Evolutionary conservation across 2,329 filamentous ascomycete genomes (phyloP).

Genomic region (Annulohypoxylon truncatum): DNA sequence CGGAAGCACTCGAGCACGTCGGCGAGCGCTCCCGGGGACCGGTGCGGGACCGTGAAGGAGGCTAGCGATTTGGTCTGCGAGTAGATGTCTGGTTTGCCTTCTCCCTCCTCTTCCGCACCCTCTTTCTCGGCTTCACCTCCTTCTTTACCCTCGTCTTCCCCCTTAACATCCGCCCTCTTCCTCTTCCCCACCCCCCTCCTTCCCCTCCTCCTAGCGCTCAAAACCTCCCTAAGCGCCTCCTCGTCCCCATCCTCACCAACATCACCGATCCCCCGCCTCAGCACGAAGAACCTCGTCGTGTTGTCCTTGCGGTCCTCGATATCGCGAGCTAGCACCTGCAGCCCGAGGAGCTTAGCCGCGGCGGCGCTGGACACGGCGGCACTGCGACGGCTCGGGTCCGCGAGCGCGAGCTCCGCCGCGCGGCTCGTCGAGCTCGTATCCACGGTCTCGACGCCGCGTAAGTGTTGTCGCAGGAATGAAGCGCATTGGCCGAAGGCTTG

Average conservation of each 20-base stretch:
- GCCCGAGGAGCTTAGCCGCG: constrained; percentile 74
- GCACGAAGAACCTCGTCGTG: constrained; percentile 81
- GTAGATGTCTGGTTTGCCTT: constrained; percentile 30
- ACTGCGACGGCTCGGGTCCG: constrained; percentile 66
- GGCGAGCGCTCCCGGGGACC: constrained; percentile 82
- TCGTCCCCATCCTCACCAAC: not conserved
- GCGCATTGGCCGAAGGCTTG: constrained; percentile 96
- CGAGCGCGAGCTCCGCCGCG: constrained; percentile 80
- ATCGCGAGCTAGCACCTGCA: constrained; percentile 75
- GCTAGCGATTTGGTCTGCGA: constrained; percentile 75
- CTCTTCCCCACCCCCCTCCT: not conserved
- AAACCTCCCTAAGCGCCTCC: not conserved
- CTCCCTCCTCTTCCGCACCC: not conserved
- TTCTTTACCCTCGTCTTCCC: too few species aligned
- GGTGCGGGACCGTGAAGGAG: constrained; percentile 84
- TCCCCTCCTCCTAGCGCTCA: not conserved
- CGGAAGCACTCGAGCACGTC: constrained; percentile 84
- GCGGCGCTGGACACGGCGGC: constrained; percentile 84
- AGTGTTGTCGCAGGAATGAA: constrained; percentile 74
- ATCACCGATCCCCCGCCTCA: constrained; percentile 54
- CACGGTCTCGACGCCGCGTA: constrained; percentile 80
- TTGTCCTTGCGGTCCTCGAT: constrained; percentile 83
- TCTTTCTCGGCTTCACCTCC: constrained; percentile 31
- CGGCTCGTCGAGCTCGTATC: constrained; percentile 86
- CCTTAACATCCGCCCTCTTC: not conserved